Evolutionary conservation across 1,284 basidiomycete genomes (phyloP), one percentile per base, ranked within the genome.

Genomic region (Ustilago shanxiensis): DNA sequence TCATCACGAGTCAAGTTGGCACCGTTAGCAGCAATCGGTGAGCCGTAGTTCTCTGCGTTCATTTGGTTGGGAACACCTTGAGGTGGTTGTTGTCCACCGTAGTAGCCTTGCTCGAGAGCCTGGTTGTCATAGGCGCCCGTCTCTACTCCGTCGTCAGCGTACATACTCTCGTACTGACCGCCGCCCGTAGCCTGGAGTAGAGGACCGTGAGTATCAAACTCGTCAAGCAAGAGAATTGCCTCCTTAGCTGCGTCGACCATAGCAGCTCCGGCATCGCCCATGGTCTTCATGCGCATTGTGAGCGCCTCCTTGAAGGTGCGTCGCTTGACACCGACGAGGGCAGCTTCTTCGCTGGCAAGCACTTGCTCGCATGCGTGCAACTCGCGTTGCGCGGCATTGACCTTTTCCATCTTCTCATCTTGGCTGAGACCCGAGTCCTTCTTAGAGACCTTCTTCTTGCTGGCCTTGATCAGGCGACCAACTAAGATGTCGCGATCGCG

Each of bases 401-500:
- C 75, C 64, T 85, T 84, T 33, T 74, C 75, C 54, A 83, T 79
- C 60, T 85, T 81, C 22, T 82, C 81, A n/a, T 85, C 84, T 37
- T 82, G 73, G 65, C 76, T 69, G 41, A 74, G 60, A 44, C 73
- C 73, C 31, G 75, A 80, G 29, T 83, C 82, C 57, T 76, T 69
- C 41, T 77, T 86, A 58, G 71, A 60, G n/a, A 75, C 70, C 53
- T 78, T 80, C 47, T 81, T 80, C 73, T 87, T 86, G 52, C 81
- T 82, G 10, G 85, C 74, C 81, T 87, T 87, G 84, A 88, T 86
- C 45, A 87, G 74, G 20, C 87, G 81, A 39, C 82, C 83, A 29
- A 87, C 84, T 44, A 88, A 79, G 57, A 88, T 88, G 75, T 88
- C 87, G 31, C 87, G 84, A 60, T 88, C 87, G 24, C 87, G 79